Evolutionary conservation across 2,329 filamentous ascomycete genomes (phyloP), one percentile per base, ranked within the genome.

Genomic region (Fusarium caatingaense): DNA sequence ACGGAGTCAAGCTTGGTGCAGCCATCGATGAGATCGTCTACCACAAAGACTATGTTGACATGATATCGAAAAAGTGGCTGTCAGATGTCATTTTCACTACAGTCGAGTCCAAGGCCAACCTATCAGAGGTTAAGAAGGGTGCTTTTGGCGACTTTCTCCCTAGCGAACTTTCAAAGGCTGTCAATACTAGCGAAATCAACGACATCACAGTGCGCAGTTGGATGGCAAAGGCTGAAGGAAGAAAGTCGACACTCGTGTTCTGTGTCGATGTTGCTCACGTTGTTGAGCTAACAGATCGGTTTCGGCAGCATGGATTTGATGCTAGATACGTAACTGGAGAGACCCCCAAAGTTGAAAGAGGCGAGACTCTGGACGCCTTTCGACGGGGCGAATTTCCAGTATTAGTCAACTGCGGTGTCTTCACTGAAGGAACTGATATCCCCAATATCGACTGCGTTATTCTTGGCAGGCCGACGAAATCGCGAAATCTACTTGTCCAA

Each of bases 1-100:
- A 98, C 76, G 95, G 95, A 0, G 82, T 97, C 32, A 89, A 88
- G 63, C 84, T 98, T 3, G 94, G 94, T 2, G 85, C 91, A 15
- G 94, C 92, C 32, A 96, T 98, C 73, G 95, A 98, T 74, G 92
- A 97, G 76, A 97, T 98, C 66, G 95, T 98, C 49, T 98, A 97
- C 74, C 95, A 98, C 79, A 96, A 94, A 79, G 85, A 88, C 73
- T 88, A 88, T 58, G 80, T 89, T 55, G 86, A 89, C 67, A 89
- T 89, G 87, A 89, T 98, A 64, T 90, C 90, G 34, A 93, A 97
- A 60, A 94, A 96, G 44, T 98, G 94, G 94, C 86, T 99, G 15
- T 91, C 94, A 0, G 89, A 96, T 77, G 92, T 97, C n/a, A 83
- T 95, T 6, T 98, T 99, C 80, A 98, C 96, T 0, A 98, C 96